Conservation (phyloP, 2,329 filamentous ascomycete species). For the Grosmannia serpens region DNA sequence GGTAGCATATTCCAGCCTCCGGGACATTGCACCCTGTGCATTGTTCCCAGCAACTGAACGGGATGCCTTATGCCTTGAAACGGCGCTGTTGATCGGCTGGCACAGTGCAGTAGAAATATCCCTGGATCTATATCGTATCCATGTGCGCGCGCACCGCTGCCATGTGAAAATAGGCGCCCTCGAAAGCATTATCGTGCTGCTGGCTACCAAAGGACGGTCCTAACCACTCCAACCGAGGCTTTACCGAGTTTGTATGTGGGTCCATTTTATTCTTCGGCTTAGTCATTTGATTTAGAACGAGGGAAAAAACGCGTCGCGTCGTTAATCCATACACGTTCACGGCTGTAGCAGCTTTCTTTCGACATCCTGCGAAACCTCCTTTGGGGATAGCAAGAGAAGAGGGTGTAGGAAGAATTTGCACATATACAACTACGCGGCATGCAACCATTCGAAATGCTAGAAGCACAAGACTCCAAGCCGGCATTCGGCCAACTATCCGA, state of each 20-base stretch:
- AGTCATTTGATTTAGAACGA: no score
- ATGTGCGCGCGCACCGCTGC: not conserved
- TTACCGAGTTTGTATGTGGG: no score
- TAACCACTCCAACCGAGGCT: not conserved
- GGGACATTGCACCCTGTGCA: constrained; percentile 39
- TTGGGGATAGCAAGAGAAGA: no score
- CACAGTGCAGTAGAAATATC: not conserved
- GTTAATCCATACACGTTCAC: no score
- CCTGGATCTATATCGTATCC: no score
- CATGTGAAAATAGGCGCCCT: not conserved
- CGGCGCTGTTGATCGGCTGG: not conserved
- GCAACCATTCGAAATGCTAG: constrained; percentile 3
- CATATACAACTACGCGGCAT: no score
- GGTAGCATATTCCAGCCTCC: constrained; percentile 49
- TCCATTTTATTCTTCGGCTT: not conserved
- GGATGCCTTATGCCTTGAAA: not conserved
- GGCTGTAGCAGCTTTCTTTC: no score
- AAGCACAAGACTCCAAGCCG: constrained; percentile 1
- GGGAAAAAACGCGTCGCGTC: no score
- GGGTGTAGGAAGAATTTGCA: no score
- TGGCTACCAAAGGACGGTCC: not conserved
- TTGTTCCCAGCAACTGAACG: not conserved
- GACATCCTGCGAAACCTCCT: no score
- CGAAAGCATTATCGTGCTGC: not conserved
- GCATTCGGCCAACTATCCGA: not conserved